These are phyloP conservation scores for Podaxis carcinomalis DNA, from an alignment of 768 basidiomycete species.

Conservation along the genomic window DNA sequence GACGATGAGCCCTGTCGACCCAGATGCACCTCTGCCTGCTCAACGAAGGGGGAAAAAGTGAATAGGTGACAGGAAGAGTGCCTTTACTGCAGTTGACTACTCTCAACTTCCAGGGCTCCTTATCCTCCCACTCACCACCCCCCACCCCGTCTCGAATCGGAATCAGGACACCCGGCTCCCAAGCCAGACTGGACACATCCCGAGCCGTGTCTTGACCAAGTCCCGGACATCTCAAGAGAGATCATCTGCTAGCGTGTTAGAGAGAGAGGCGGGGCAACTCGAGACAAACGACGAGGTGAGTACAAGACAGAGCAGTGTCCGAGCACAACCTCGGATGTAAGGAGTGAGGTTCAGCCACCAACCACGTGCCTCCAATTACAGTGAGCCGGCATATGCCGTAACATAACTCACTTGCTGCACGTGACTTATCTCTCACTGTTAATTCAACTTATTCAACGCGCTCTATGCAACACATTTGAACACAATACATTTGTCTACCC, in stretches of 20 bases:
- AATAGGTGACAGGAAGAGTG: background rate
- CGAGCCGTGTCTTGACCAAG: background rate
- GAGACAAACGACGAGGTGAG: slow-evolving; percentile 19
- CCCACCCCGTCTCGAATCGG: background rate
- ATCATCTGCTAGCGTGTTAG: background rate
- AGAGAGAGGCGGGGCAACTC: slow-evolving; percentile 9
- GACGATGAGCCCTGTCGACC: background rate
- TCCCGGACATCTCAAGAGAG: background rate
- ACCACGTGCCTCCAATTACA: slow-evolving; percentile 23
- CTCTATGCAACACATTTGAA: background rate
- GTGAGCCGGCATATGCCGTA: slow-evolving; percentile 23
- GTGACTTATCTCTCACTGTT: background rate
- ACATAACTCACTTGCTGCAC: slow-evolving; percentile 17
- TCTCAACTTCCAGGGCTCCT: background rate
- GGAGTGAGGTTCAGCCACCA: slow-evolving; percentile 31
- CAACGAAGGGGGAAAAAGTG: background rate
- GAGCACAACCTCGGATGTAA: slow-evolving; percentile 24
- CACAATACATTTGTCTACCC: background rate
- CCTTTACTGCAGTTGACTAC: background rate
- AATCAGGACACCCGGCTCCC: background rate
- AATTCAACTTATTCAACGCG: background rate
- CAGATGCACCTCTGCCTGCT: background rate
- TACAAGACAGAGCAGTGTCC: slow-evolving; percentile 21
- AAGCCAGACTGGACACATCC: background rate
- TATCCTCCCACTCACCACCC: too few relatives aligned